Percentiles rank a stretch among this genome's conserved stretches.
phyloP scores from a whole-genome alignment of 306 rosid species.

The Nissolia schottii region DNA sequence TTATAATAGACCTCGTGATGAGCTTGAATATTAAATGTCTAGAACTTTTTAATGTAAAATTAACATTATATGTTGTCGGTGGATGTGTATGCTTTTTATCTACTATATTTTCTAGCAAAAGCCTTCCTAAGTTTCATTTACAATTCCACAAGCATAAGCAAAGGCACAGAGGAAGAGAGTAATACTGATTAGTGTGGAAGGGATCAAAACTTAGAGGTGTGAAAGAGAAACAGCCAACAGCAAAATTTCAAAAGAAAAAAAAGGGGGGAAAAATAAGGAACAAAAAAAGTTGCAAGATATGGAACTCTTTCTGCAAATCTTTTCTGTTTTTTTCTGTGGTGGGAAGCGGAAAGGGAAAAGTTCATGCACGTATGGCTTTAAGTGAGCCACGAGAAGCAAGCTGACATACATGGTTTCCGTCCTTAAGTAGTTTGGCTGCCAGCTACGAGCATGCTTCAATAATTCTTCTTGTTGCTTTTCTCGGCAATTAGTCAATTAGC shows the following conservation, averaged over 20 bases:
- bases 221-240: not conserved
- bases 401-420: conserved; percentile 26
- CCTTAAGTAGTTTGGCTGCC: conserved; percentile 6
- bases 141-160: not conserved
- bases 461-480: conserved; percentile 3
- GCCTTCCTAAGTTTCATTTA: not conserved
- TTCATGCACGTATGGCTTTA: conserved; percentile 34
- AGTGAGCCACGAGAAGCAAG: conserved; percentile 27
- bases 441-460: not conserved
- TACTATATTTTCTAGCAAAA: not conserved
- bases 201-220: not conserved
- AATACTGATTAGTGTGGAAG: not conserved
- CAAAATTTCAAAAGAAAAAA: not conserved
- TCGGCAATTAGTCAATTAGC: not conserved
- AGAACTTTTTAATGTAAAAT: no score
- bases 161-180: not conserved
- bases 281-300: not conserved
- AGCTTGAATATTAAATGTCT: no score
- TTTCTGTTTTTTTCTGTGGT: not conserved
- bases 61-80: conserved; percentile 15
- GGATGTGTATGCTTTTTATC: not conserved
- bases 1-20: no score
- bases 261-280: not conserved
- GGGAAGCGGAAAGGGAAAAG: conserved; percentile 1
- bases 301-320: not conserved